Percentiles rank a stretch among this genome's conserved stretches.
Conservation (phyloP, 257 asterid genomes). For the Osmanthus fragrans region DNA sequence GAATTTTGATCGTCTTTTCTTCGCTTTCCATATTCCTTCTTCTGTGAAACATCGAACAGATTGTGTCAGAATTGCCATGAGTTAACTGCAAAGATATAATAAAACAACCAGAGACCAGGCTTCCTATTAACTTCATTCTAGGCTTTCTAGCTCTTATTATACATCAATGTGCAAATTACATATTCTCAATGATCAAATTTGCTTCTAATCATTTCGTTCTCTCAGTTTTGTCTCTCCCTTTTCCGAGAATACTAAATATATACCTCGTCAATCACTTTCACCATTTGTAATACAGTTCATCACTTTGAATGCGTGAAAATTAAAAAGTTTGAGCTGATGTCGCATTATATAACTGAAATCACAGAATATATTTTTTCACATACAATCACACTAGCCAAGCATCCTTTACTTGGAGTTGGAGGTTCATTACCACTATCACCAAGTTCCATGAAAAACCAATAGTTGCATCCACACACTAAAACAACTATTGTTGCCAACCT, state of each 20-base stretch:
- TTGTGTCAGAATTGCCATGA: not conserved
- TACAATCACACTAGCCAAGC: conserved; percentile 2
- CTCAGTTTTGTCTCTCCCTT: conserved; percentile 5
- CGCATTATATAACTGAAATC: conserved; percentile 3
- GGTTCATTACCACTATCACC: not conserved
- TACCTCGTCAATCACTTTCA: not conserved
- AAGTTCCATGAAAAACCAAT: not conserved
- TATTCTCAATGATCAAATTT: conserved; percentile 5
- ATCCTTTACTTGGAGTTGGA: not conserved
- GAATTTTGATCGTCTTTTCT: conserved; percentile 73
- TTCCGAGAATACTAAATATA: not conserved
- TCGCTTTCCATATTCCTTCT: conserved; percentile 84
- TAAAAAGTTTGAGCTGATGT: not conserved
- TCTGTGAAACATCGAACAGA: conserved; percentile 46
- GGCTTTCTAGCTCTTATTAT: conserved; percentile 8
- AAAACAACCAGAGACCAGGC: not conserved
- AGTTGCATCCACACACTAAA: not conserved
- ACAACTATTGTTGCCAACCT: not conserved
- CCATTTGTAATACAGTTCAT: conserved; percentile 2
- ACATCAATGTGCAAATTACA: not conserved
- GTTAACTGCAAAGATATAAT: not conserved
- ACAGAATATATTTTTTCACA: not conserved
- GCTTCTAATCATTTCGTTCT: not conserved
- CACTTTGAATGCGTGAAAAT: not conserved
- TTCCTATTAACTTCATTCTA: conserved; percentile 1